Evolutionary conservation across 345 rosid species (phyloP).

Genomic region (Cardamine chenopodiifolia): DNA sequence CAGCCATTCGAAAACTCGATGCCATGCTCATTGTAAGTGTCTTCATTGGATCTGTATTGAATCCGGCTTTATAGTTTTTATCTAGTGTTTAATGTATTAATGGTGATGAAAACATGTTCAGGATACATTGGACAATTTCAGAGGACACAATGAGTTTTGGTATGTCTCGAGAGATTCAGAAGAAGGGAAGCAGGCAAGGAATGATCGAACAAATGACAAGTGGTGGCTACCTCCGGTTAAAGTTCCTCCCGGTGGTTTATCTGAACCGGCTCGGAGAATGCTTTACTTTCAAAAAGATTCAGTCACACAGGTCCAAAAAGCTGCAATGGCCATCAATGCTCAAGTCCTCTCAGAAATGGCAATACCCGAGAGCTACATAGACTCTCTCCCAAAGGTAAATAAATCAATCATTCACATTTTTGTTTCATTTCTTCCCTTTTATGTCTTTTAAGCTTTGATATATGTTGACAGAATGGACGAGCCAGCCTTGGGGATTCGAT

Average conservation of each 20-base stretch:
- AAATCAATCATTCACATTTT: not conserved
- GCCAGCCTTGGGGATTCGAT: slow-evolving; percentile 89
- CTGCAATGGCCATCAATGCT: slow-evolving; percentile 97
- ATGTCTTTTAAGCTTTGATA: not conserved
- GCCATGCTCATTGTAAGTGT: slow-evolving; percentile 76
- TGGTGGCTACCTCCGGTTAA: slow-evolving; percentile 95
- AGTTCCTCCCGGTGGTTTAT: slow-evolving; percentile 73
- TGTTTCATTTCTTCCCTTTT: not conserved
- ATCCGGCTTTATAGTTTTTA: not conserved
- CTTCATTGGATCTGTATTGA: not conserved
- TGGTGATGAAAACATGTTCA: slow-evolving; percentile 37
- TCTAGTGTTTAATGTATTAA: slow-evolving; percentile 10
- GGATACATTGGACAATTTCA: slow-evolving; percentile 75
- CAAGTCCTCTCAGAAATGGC: slow-evolving; percentile 90
- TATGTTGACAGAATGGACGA: slow-evolving; percentile 67
- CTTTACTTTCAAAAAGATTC: slow-evolving; percentile 80
- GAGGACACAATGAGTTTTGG: slow-evolving; percentile 78
- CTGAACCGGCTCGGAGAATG: slow-evolving; percentile 66
- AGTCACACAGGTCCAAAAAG: slow-evolving; percentile 95
- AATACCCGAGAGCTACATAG: slow-evolving; percentile 85
- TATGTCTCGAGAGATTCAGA: slow-evolving; percentile 72
- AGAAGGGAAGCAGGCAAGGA: slow-evolving; percentile 48
- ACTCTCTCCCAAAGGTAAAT: slow-evolving; percentile 89
- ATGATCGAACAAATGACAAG: slow-evolving; percentile 63
- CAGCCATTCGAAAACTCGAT: slow-evolving; percentile 86